Conservation (phyloP, 495 filamentous ascomycete species). For the Talaromyces thailandensis region DNA sequence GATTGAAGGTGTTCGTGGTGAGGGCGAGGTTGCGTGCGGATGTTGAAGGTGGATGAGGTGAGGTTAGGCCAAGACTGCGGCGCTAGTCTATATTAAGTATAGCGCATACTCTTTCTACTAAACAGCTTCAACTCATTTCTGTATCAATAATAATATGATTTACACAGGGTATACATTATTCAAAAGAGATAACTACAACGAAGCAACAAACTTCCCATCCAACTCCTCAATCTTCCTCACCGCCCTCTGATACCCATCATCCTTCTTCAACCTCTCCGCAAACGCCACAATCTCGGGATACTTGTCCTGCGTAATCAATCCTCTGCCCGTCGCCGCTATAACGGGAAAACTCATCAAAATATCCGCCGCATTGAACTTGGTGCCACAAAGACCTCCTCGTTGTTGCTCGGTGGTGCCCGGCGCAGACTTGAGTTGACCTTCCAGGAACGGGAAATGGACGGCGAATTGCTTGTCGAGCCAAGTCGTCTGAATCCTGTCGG, state of each 20-base stretch:
- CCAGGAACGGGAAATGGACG: slow-evolving; percentile 61
- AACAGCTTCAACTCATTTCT: not conserved
- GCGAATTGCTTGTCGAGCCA: slow-evolving; percentile 58
- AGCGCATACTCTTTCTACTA: not conserved
- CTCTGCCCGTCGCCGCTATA: slow-evolving; percentile 36
- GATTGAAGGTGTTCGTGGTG: not conserved
- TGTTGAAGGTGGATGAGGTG: not conserved
- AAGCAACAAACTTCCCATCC: slow-evolving; percentile 41
- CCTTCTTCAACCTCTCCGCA: slow-evolving; percentile 48
- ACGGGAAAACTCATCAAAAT: slow-evolving; percentile 73
- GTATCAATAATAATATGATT: not conserved
- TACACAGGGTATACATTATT: not conserved
- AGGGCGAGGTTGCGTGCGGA: not conserved
- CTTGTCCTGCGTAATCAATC: slow-evolving; percentile 37
- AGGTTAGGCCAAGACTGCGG: not conserved
- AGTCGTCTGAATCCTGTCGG: slow-evolving; percentile 45
- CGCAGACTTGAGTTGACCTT: slow-evolving; percentile 56
- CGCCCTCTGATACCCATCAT: slow-evolving; percentile 54
- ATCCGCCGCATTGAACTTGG: slow-evolving; percentile 66
- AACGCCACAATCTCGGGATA: slow-evolving; percentile 59
- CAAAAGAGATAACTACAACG: not conserved
- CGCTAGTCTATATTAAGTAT: not conserved
- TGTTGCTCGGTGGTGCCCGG: slow-evolving; percentile 22
- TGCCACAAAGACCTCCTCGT: slow-evolving; percentile 57
- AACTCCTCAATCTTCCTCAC: slow-evolving; percentile 51